phyloP scores from a whole-genome alignment of 768 basidiomycete species.

The Dendrothele bispora region DNA sequence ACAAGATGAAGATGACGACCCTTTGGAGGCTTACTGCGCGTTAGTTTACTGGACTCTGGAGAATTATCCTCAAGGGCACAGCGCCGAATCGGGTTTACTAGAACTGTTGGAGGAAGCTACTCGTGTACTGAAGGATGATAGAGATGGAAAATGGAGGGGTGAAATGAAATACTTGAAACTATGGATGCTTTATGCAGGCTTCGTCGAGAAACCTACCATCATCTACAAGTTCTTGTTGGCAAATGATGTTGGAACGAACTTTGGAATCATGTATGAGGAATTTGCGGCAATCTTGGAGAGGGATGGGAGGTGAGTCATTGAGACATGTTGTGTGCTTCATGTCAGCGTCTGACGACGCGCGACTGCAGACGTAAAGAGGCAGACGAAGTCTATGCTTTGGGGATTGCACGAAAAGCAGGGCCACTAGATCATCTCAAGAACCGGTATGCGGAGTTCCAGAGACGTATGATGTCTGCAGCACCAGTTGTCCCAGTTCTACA shows the following conservation, averaged over 20 bases:
- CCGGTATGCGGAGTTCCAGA: slow-evolving; percentile 86
- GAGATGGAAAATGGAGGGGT: slow-evolving; percentile 69
- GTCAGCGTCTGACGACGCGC: slow-evolving; percentile 5
- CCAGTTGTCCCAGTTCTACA: slow-evolving; percentile 32
- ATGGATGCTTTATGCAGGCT: slow-evolving; percentile 92
- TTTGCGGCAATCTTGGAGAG: slow-evolving; percentile 83
- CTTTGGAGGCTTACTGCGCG: slow-evolving; percentile 81
- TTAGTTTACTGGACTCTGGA: slow-evolving; percentile 93
- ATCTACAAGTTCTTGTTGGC: slow-evolving; percentile 89
- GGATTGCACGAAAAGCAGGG: slow-evolving; percentile 78
- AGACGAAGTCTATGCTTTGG: slow-evolving; percentile 87
- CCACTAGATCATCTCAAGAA: slow-evolving; percentile 80
- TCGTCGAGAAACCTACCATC: slow-evolving; percentile 86
- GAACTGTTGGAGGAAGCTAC: slow-evolving; percentile 94
- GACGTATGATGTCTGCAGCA: slow-evolving; percentile 74
- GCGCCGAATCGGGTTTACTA: slow-evolving; percentile 85
- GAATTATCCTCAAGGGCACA: slow-evolving; percentile 92
- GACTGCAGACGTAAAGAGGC: slow-evolving; percentile 74
- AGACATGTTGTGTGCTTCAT: not conserved
- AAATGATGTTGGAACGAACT: slow-evolving; percentile 85
- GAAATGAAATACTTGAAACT: slow-evolving; percentile 90
- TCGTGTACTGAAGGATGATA: slow-evolving; percentile 74
- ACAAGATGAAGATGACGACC: slow-evolving; percentile 82
- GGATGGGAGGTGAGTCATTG: slow-evolving; percentile 63
- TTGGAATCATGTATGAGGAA: slow-evolving; percentile 89